Conservation (phyloP, 2,329 filamentous ascomycete species). For the Penicillium expansum region DNA sequence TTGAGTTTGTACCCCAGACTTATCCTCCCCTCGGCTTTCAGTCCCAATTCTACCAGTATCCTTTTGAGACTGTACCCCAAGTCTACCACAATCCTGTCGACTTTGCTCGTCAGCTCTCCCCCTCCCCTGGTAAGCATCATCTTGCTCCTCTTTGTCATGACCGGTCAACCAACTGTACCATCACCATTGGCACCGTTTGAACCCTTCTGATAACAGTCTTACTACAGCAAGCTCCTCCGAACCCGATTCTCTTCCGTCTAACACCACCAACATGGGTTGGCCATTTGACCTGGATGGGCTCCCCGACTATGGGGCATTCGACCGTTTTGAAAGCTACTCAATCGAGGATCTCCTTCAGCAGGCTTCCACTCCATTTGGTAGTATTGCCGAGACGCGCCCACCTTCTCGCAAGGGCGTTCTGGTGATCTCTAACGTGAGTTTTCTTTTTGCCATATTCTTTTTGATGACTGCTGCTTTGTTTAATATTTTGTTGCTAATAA, state of each 20-base stretch:
- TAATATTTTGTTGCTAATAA: not conserved
- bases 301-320: not conserved
- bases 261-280: not conserved
- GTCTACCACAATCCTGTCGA: not conserved
- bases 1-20: no score
- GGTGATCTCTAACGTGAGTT: constrained; percentile 6
- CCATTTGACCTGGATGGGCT: not conserved
- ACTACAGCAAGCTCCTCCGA: not conserved
- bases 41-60: not conserved
- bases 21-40: no score
- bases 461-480: constrained; percentile 2
- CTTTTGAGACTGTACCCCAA: not conserved
- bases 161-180: not conserved
- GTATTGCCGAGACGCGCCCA: not conserved
- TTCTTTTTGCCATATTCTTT: not conserved
- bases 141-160: not conserved
- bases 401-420: not conserved
- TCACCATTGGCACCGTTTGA: no score
- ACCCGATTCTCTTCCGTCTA: not conserved
- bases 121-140: not conserved
- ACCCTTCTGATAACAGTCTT: not conserved
- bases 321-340: not conserved
- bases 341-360: not conserved
- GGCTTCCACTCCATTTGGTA: not conserved
- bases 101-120: not conserved